Conservation (phyloP, 2,329 filamentous ascomycete genomes). For the Ambrosiella beaveri region DNA sequence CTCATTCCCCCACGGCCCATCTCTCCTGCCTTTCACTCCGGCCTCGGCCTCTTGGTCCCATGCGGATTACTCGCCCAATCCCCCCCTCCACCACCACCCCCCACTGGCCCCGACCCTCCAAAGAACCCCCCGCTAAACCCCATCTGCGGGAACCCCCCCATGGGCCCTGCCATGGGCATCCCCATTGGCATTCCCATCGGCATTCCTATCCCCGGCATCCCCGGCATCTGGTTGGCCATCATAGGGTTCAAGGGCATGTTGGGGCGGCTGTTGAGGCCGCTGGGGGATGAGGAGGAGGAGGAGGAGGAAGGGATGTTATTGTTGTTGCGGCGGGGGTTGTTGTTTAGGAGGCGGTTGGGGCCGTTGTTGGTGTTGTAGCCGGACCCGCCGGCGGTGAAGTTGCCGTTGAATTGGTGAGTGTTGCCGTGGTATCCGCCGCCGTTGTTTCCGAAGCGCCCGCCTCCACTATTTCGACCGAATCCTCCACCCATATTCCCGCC, state of each 20-base stretch:
- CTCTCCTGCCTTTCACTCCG: slow-evolving; percentile 33
- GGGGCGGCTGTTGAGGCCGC: neutral
- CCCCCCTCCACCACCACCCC: neutral
- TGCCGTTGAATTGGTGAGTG: slow-evolving; percentile 3
- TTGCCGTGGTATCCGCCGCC: neutral
- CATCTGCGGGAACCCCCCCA: slow-evolving; percentile 17
- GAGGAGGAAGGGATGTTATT: neutral
- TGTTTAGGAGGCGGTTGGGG: slow-evolving; percentile 19
- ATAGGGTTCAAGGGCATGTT: neutral
- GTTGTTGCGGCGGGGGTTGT: slow-evolving; percentile 23
- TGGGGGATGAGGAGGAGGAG: too few relatives aligned
- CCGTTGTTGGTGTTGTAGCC: slow-evolving; percentile 14
- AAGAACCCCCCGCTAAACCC: slow-evolving; percentile 46
- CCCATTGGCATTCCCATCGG: slow-evolving; percentile 29
- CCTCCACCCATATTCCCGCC: too few relatives aligned
- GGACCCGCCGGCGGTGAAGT: neutral
- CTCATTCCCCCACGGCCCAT: neutral
- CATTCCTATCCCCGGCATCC: slow-evolving; percentile 31
- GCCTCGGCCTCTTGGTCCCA: slow-evolving; percentile 60
- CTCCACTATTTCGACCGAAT: neutral
- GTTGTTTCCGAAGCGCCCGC: neutral
- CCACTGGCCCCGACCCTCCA: slow-evolving; percentile 25
- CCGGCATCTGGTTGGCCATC: slow-evolving; percentile 28
- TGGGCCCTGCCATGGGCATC: slow-evolving; percentile 40
- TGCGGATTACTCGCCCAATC: slow-evolving; percentile 47